Evolutionary conservation across 2,329 filamentous ascomycete species (phyloP).

Genomic region (Atkinsonella texensis): DNA sequence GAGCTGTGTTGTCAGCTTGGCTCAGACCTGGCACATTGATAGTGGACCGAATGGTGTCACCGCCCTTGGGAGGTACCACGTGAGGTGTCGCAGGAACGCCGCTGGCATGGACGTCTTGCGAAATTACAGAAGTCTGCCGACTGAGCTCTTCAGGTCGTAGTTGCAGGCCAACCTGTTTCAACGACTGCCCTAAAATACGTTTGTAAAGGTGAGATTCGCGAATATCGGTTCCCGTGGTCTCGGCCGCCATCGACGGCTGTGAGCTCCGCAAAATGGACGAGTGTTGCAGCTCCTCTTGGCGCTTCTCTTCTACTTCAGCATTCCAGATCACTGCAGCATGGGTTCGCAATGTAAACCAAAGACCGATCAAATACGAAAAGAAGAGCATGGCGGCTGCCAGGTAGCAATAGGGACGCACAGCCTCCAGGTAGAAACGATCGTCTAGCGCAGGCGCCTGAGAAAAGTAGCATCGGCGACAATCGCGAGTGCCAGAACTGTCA

Average conservation of each 20-base stretch:
- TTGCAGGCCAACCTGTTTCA: conserved; percentile 67
- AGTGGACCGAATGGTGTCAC: conserved; percentile 29
- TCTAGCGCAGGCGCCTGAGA: conserved; percentile 73
- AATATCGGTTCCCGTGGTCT: conserved; percentile 53
- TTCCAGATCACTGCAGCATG: conserved; percentile 98
- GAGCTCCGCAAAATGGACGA: conserved; percentile 21
- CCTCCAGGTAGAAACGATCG: conserved; percentile 80
- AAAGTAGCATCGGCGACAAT: conserved; percentile 91
- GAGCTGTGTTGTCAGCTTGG: conserved; percentile 66
- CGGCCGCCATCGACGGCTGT: conserved; percentile 24
- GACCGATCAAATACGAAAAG: conserved; percentile 81
- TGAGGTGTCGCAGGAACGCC: conserved; percentile 47
- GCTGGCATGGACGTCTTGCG: conserved; percentile 25
- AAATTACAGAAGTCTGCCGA: conserved; percentile 25
- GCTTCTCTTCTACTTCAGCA: conserved; percentile 68
- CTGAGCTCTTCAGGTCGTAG: conserved; percentile 36
- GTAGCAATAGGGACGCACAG: conserved; percentile 89
- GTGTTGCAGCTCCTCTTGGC: conserved; percentile 40
- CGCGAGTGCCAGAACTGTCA: conserved; percentile 34
- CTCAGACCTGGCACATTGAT: conserved; percentile 58
- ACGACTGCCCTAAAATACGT: conserved; percentile 79
- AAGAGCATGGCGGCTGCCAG: conserved; percentile 77
- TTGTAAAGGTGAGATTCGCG: conserved; percentile 86
- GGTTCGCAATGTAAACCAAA: conserved; percentile 91
- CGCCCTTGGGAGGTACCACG: conserved; percentile 61